Evolutionary conservation across 2,329 filamentous ascomycete genomes (phyloP), one percentile per base, ranked within the genome.

Genomic region (Sclerotinia spermophila): DNA sequence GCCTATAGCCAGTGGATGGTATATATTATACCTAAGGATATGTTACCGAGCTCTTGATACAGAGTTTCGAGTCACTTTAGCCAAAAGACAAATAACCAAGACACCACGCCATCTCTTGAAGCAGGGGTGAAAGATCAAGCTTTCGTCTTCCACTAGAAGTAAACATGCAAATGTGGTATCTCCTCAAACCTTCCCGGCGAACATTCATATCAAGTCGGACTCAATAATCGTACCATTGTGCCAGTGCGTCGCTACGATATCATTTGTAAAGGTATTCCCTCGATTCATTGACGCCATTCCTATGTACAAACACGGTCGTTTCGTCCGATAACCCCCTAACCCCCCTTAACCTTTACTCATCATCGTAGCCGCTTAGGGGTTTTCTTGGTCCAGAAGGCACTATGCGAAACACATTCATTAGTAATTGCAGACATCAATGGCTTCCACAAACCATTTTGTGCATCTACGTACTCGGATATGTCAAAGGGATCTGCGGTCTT

Each of bases 381-480:
- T 89, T 89, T 78, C 88, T 84, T 65, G 87, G 86, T 15, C 85
- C 86, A 19, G 82, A 75, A 21, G 88, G 88, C 68, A 90, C 87
- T 90, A 74, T 69, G 69, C 38, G 8, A 45, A 33, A 13, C 19
- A 48, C 27, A 40, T 70, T 48, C 27, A 73, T 79, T 74, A 79
- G 76, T 73, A 56, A 58, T 17, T 38, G 24, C 59, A 45, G 53
- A 35, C 17, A 42, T 45, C 17, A 35, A 45, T 42, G 64, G 35
- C 30, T 51, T 24, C 27, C 27, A 13, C 17, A 24, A 11, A 19
- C 51, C 13, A 53, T 33, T 42, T 35, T 44, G n/a, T 33, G 35
- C 33, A 30, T 30, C 48, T 56, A 87, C 93, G 81, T 87, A 98
- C 95, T 88, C 72, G 96, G 96, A 85, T 98, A 99, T 80, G 94